Evolutionary conservation across 2,329 filamentous ascomycete genomes (phyloP), one percentile per base, ranked within the genome.

Genomic region (Nigrospora oryzae): DNA sequence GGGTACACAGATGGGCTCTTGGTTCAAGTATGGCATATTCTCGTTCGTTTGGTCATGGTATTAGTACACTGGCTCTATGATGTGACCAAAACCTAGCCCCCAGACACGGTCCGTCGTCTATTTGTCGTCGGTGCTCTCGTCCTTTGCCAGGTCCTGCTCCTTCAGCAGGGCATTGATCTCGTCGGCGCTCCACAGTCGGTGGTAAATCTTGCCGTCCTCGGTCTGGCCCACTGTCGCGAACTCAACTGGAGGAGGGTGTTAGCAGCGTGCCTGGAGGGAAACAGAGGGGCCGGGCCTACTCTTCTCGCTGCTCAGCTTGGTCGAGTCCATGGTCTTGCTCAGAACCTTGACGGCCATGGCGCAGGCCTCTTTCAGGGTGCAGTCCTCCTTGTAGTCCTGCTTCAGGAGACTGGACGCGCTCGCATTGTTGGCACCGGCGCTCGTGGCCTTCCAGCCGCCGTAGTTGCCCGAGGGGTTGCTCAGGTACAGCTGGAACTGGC

Each of bases 271-370:
- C 42, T 23, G 7, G 16, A 14, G 16, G n/a, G 23, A 40, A n/a
- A 40, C 44, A 33, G 40, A 38, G 11, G 16, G 16, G n/a, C 13
- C 3, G 19, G 37, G 75, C 87, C 67, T 71, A 95, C 90, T 95
- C 81, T 98, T 98, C 78, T 98, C 93, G 63, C 89, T 95, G 74
- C 89, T 96, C 63, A 98, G 71, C 77, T 96, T 98, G 44, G 91
- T 97, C 45, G 90, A 95, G 67, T 98, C 93, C 94, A 98, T 98
- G 6, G 93, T 98, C 83, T 98, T 98, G 79, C 93, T 97, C 54
- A 98, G 71, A 51, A 98, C 93, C 79, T 98, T 98, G 65, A 98
- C 93, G 11, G 93, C 93, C 77, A 96, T 85, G 44, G 86, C 89
- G 65, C 93, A 98, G 5, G 94, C 93, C 73, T 98, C 93, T 73